phyloP scores from a whole-genome alignment of 2,329 filamentous ascomycete genomes.

The Claviceps paspali region DNA sequence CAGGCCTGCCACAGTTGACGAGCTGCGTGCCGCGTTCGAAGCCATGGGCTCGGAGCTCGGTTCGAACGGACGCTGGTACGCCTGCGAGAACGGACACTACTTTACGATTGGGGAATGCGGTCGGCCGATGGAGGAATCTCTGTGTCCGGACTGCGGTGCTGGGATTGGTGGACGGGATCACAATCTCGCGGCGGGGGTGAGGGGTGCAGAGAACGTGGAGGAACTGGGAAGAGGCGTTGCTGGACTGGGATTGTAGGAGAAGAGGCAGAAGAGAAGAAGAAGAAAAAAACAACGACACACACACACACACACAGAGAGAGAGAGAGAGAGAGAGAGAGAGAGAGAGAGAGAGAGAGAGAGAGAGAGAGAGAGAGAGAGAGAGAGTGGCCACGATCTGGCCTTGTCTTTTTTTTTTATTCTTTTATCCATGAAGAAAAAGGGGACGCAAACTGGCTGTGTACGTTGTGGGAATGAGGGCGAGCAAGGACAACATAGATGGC shows the following conservation, averaged over 20 bases:
- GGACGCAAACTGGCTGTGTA: too few species aligned
- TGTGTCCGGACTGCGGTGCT: conserved; percentile 46
- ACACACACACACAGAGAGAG: too few species aligned
- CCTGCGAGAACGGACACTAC: conserved; percentile 39
- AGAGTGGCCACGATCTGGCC: too few species aligned
- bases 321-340: too few species aligned
- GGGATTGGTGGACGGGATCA: conserved; percentile 41
- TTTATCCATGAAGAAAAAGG: too few species aligned
- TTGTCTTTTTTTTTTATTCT: too few species aligned
- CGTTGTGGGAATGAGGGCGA: too few species aligned
- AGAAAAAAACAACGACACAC: too few species aligned
- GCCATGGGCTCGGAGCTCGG: conserved; percentile 36
- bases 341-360: too few species aligned
- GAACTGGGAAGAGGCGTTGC: neutral
- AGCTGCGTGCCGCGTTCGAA: conserved; percentile 32
- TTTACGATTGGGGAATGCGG: conserved; percentile 54
- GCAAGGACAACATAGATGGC: too few species aligned
- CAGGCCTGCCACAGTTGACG: conserved; percentile 29
- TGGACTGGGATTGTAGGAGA: neutral
- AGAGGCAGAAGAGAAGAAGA: too few species aligned
- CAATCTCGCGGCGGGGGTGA: conserved; percentile 33
- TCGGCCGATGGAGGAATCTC: conserved; percentile 44
- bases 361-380: too few species aligned
- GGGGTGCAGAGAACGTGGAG: conserved; percentile 20
- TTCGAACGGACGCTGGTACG: conserved; percentile 48